These are phyloP conservation scores for Boletales sp. DNA, from an alignment of 768 basidiomycete species.

Conservation along the genomic window DNA sequence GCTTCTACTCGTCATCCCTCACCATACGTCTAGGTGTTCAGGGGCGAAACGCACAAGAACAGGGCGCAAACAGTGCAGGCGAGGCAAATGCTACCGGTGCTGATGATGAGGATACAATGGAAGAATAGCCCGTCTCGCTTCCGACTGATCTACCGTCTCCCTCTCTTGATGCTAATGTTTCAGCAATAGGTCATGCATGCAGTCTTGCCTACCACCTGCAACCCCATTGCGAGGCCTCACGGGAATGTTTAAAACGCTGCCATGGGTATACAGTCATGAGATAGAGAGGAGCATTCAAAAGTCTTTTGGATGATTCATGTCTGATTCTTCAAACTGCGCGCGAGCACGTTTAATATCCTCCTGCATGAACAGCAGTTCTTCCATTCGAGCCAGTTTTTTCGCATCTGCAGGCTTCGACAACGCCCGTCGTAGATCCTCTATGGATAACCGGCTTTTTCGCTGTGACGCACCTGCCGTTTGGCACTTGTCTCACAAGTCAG, in stretches of 20 bases:
- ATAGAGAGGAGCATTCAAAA: constrained; percentile 29
- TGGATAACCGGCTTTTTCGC: constrained; percentile 70
- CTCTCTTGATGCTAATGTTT: not conserved
- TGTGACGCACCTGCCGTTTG: constrained; percentile 67
- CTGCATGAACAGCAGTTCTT: constrained; percentile 90
- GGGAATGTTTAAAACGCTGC: constrained; percentile 1
- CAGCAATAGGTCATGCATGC: constrained; percentile 1
- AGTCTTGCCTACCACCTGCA: not conserved
- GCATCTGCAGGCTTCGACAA: constrained; percentile 84
- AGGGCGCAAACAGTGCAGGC: constrained; percentile 15
- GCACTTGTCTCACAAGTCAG: constrained; percentile 45
- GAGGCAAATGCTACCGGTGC: constrained; percentile 28
- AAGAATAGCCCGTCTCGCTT: constrained; percentile 43
- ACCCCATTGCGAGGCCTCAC: not conserved
- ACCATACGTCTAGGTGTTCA: constrained; percentile 43
- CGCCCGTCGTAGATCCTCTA: constrained; percentile 81
- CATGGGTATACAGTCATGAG: not conserved
- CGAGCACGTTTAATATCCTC: constrained; percentile 90
- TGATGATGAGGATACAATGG: constrained; percentile 56
- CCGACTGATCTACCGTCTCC: not conserved
- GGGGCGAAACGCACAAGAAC: constrained; percentile 40
- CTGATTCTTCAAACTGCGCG: constrained; percentile 66
- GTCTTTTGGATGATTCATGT: constrained; percentile 45
- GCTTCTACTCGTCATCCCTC: constrained; percentile 1
- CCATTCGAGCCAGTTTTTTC: constrained; percentile 89